These are phyloP conservation scores for Cyamopsis tetragonoloba DNA, from an alignment of 306 rosid genomes.

Conservation along the genomic window DNA sequence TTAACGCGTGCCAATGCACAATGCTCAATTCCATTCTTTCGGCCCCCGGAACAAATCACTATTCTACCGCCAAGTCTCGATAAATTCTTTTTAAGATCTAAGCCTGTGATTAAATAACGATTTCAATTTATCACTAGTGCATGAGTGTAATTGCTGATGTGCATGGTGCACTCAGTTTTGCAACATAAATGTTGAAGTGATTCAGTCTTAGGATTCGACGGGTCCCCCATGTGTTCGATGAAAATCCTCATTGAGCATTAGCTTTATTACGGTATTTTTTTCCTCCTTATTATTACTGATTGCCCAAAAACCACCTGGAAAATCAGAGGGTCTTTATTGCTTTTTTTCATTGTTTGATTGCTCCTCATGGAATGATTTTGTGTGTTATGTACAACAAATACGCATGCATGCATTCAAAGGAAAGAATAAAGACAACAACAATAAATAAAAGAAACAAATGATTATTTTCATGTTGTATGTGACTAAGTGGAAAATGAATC, in stretches of 20 bases:
- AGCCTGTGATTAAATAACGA: too few species aligned
- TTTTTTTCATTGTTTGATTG: neutral
- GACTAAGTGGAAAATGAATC: constrained; percentile 44
- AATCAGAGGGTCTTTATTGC: constrained; percentile 9
- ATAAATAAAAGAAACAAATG: neutral
- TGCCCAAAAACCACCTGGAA: constrained; percentile 2
- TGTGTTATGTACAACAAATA: constrained; percentile 31
- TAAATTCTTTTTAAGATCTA: neutral
- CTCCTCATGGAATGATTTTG: constrained; percentile 10
- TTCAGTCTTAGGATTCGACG: neutral
- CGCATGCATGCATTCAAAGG: constrained; percentile 10
- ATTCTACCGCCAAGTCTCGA: neutral
- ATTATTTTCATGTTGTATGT: constrained; percentile 8
- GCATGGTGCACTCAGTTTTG: neutral
- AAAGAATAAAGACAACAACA: constrained; percentile 4
- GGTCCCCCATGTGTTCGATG: constrained; percentile 30
- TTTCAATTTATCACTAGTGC: too few species aligned
- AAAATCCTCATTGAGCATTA: constrained; percentile 24
- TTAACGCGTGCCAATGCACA: too few species aligned
- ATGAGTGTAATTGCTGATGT: neutral
- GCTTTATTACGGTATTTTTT: neutral
- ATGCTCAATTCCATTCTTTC: neutral
- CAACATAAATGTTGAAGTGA: neutral
- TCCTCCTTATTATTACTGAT: neutral
- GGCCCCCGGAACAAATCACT: neutral